Evolutionary conservation across 2,329 filamentous ascomycete genomes (phyloP), one percentile per base, ranked within the genome.

Genomic region (Fusarium concolor): DNA sequence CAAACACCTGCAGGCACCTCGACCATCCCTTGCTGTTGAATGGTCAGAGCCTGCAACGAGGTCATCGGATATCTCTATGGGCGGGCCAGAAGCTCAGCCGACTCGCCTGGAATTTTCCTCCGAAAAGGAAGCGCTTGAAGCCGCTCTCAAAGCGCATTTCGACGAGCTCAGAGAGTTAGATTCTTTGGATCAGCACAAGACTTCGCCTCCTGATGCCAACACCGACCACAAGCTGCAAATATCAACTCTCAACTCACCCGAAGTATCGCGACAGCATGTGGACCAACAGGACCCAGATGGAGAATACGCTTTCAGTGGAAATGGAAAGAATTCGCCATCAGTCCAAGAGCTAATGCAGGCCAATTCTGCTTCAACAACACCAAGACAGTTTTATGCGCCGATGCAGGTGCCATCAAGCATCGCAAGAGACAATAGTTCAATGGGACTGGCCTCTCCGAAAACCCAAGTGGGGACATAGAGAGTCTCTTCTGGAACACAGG

Each of bases 361-460:
- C 14, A 42, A 45, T 10, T 74, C 71, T 14, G 64, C 65, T 22
- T 57, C 66, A 9, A 50, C 62, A 29, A 71, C 68, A 24, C 72
- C 74, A 7, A 55, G 65, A 15, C 59, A 72, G 22, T 76, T 76
- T 28, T 76, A 74, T 39, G 61, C 75, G 3, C 57, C 67, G 17
- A 72, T 71, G 73, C 35, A 61, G 38, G 43, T 68, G 28, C 53
- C 70, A 2, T 44, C 53, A 17, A 57, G 9, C 6, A 39, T 71
- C 11, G 15, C 45, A 39, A 51, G 33, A 11, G 47, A 65, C 22
- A 43, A 20, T 22, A 35, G n/a, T 22, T 24, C 35, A 6, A 29
- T 46, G 5, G 33, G 49, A 9, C 15, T 46, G n/a, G 15, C 47
- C n/a, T 44, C 58, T 31, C 35, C 63, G 10, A 54, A 57, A 38